phyloP scores from a whole-genome alignment of 805 yeast species.

The Maudiozyma turicensis region DNA sequence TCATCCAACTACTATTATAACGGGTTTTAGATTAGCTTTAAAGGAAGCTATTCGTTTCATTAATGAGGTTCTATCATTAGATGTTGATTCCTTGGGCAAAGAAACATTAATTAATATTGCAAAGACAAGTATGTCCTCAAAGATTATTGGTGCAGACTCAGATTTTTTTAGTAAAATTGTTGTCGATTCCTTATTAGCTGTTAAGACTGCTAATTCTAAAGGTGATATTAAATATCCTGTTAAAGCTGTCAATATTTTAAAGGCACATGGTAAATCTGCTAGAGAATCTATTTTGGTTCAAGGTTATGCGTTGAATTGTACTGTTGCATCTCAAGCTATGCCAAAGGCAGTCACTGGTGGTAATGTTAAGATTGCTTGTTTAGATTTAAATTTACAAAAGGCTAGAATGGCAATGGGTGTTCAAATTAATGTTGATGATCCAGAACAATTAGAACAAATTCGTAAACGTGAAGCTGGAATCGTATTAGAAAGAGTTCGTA shows the following conservation, averaged over 20 bases:
- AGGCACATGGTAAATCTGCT: constrained; percentile 94
- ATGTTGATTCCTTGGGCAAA: constrained; percentile 72
- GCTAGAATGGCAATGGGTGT: constrained; percentile 98
- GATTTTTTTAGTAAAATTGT: constrained; percentile 85
- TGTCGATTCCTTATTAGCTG: constrained; percentile 92
- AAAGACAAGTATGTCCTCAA: constrained; percentile 93
- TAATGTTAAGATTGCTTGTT: constrained; percentile 73
- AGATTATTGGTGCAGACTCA: constrained; percentile 89
- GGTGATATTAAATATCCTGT: constrained; percentile 92
- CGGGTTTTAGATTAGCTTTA: constrained; percentile 89
- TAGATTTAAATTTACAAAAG: constrained; percentile 89
- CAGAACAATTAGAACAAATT: constrained; percentile 90
- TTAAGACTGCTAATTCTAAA: constrained; percentile 76
- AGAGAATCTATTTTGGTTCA: constrained; percentile 76
- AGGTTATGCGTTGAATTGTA: constrained; percentile 95
- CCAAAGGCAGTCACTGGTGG: constrained; percentile 40
- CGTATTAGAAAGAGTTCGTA: constrained; percentile 70
- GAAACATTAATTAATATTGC: constrained; percentile 86
- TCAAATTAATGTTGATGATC: constrained; percentile 92
- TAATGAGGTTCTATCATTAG: constrained; percentile 70
- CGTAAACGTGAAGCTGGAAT: constrained; percentile 84
- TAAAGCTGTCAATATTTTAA: constrained; percentile 89
- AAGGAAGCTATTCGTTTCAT: constrained; percentile 85
- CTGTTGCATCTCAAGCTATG: constrained; percentile 97
- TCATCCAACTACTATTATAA: constrained; percentile 96